phyloP scores from a whole-genome alignment of 139 green algal species.

The Coccomyxa sp. region DNA sequence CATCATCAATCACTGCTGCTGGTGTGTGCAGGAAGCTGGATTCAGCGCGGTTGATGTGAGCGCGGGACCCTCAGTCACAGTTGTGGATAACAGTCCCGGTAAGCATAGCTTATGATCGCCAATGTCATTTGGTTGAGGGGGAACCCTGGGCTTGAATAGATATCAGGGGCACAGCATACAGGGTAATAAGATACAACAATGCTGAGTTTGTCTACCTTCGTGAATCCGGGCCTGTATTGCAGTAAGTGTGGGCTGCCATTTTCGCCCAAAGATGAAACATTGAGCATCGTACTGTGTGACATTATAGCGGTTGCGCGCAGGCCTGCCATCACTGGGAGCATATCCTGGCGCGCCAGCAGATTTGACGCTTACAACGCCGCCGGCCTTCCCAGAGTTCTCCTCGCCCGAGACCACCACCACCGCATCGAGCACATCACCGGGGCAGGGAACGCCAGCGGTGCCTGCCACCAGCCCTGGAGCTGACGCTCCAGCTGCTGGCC shows the following conservation, averaged over 20 bases:
- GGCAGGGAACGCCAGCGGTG: too few relatives aligned
- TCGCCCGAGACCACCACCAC: too few relatives aligned
- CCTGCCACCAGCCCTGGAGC: too few relatives aligned
- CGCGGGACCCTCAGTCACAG: neutral
- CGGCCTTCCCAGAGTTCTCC: neutral
- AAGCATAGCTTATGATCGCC: neutral
- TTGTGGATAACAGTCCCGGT: neutral
- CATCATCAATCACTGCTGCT: neutral
- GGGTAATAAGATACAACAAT: too few relatives aligned
- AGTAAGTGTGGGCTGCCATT: too few relatives aligned
- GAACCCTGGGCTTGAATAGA: too few relatives aligned
- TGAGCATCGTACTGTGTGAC: neutral
- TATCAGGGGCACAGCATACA: too few relatives aligned
- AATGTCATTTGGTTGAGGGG: too few relatives aligned
- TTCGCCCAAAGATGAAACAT: too few relatives aligned
- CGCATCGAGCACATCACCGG: too few relatives aligned
- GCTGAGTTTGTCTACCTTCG: too few relatives aligned
- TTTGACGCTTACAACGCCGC: neutral
- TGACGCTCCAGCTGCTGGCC: neutral
- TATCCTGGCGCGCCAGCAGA: neutral
- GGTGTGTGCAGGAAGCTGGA: neutral
- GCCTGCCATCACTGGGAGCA: neutral
- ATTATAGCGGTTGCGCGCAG: neutral
- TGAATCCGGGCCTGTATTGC: too few relatives aligned
- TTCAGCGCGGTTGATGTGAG: neutral